These are phyloP conservation scores for Nepenthes gracilis DNA, from an alignment of 148 eudicot species.

Conservation along the genomic window DNA sequence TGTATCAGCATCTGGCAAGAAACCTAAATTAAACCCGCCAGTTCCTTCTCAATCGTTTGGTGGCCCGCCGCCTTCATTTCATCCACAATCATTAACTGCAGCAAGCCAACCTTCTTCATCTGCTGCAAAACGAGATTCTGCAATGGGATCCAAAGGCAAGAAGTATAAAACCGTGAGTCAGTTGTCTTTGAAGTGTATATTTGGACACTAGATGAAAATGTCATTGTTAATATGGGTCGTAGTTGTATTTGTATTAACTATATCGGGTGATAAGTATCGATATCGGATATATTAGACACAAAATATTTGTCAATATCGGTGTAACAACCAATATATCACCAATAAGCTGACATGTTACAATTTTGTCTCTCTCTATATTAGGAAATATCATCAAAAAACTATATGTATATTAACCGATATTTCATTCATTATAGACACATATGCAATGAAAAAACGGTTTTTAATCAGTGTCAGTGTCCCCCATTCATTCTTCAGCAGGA, in stretches of 20 bases:
- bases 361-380: no score
- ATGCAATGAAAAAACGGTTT: background rate
- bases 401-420: no score
- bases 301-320: no score
- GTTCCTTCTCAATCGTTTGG: slow-evolving; percentile 24
- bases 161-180: slow-evolving; percentile 44
- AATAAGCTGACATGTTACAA: no score
- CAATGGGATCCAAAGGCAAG: slow-evolving; percentile 38
- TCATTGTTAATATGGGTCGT: no score
- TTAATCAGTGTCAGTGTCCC: slow-evolving; percentile 15
- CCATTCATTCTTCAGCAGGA: slow-evolving; percentile 25
- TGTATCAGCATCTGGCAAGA: slow-evolving; percentile 39
- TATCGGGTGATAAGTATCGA: no score
- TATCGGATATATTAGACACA: no score
- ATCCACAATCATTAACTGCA: slow-evolving; percentile 25
- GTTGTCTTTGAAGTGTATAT: background rate
- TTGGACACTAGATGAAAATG: no score
- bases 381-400: no score
- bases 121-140: slow-evolving; percentile 38
- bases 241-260: no score
- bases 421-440: no score
- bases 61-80: slow-evolving; percentile 34
- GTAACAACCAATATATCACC: no score
- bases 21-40: slow-evolving; percentile 27
- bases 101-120: slow-evolving; percentile 44